Base-by-base conservation (phyloP, 257 asterid species). In the Misopates orontium region DNA sequence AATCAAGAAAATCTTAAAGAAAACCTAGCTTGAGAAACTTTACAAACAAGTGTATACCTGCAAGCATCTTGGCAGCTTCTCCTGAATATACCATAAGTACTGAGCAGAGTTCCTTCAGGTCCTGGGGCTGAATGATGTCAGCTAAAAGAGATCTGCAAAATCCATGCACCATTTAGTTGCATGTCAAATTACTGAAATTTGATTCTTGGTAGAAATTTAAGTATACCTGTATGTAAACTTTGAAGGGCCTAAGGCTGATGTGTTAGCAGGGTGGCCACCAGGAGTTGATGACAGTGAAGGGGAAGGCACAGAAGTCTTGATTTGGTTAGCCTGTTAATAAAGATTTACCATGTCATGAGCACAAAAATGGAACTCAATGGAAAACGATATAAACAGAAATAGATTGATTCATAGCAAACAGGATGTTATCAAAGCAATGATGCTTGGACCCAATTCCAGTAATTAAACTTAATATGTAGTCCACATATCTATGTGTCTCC, bases 81-180 rank as follows among this genome's bases (percentile, higher is more conserved):
- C 84, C 87, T 15, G 97, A 82, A 80, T 84, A 85, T 56, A 91
- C 87, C 54, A 85, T 96, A 72, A 94, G 88, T 69, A 94, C 95
- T 21, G 99, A 94, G 78, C 99, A 94, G 68, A 94, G 90, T 75
- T 88, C 99, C 87, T 81, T 94, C 86, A 82, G 77, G 79, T 94
- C 97, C 79, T 85, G 90, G 48, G 96, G 95, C 81, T 86, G 95
- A 71, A 94, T 90, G 83, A 90, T 84, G 72, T 87, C 97, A 75
- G 92, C 97, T 76, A 94, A 83, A 42, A 90, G 84, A 75, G 99
- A 94, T 88, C 99, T 93, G 80, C 45, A 74, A 55, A 64, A 49
- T 62, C 55, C 64, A 47, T 60, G 70, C 60, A 64, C 36, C 52
- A 28, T 40, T 87, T 78, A 87, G 91, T 75, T 68, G 56, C 67